Evolutionary conservation across 2,329 filamentous ascomycete genomes (phyloP).

Genomic region (Venturiaceae sp.): DNA sequence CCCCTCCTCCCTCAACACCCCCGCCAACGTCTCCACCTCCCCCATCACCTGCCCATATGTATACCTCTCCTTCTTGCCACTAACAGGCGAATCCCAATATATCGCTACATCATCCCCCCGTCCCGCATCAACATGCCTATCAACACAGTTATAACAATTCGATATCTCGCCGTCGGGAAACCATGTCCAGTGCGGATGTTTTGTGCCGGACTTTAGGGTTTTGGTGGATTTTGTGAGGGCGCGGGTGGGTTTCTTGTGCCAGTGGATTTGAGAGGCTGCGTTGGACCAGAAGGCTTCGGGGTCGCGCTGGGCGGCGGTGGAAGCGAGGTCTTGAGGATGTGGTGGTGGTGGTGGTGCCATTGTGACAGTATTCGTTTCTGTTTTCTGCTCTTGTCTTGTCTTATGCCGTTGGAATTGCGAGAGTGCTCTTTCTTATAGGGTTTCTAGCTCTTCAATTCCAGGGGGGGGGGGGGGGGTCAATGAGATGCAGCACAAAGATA

Average conservation of each 20-base stretch:
- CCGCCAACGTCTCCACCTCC: slow-evolving; percentile 74
- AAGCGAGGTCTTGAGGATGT: slow-evolving; percentile 39
- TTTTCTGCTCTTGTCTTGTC: too few relatives aligned
- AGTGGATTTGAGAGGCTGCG: slow-evolving; percentile 66
- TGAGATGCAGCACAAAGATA: too few relatives aligned
- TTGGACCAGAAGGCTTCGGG: slow-evolving; percentile 66
- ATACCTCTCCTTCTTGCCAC: slow-evolving; percentile 57
- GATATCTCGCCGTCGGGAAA: slow-evolving; percentile 83
- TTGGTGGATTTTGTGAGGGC: slow-evolving; percentile 54
- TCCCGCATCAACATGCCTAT: slow-evolving; percentile 77
- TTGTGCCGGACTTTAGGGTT: slow-evolving; percentile 45
- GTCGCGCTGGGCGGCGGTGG: slow-evolving; percentile 50
- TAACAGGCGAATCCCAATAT: slow-evolving; percentile 82
- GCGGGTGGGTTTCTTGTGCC: slow-evolving; percentile 65
- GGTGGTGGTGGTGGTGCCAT: slow-evolving; percentile 10
- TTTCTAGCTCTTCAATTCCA: too few relatives aligned
- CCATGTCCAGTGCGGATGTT: slow-evolving; percentile 78
- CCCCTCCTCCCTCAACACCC: slow-evolving; percentile 71
- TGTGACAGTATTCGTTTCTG: too few relatives aligned
- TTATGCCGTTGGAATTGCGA: too few relatives aligned
- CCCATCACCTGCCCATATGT: slow-evolving; percentile 68
- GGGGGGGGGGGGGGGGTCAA: too few relatives aligned
- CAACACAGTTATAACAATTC: slow-evolving; percentile 85
- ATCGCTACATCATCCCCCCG: slow-evolving; percentile 66
- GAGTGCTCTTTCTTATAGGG: too few relatives aligned